A percentile compares a stretch with the other conserved stretches of the same genome.
phyloP scores from a whole-genome alignment of 2,329 filamentous ascomycete species.

The Cytospora schulzeri region DNA sequence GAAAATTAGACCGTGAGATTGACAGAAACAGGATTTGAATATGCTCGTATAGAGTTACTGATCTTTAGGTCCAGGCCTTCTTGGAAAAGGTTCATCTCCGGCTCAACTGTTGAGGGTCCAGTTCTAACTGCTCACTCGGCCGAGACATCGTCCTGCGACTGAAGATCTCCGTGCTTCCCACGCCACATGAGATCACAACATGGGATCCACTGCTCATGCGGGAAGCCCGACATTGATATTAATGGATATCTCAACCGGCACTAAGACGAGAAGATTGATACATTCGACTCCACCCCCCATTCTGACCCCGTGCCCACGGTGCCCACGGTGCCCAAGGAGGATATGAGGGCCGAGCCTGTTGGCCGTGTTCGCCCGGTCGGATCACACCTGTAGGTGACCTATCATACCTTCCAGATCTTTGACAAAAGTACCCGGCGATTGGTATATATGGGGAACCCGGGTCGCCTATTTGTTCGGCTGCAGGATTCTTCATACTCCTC shows the following conservation, averaged over 20 bases:
- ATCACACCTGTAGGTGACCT: background rate
- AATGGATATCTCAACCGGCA: background rate
- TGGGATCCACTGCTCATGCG: background rate
- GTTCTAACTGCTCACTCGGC: background rate
- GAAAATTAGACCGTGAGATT: too few species aligned
- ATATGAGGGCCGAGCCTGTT: background rate
- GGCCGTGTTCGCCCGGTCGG: background rate
- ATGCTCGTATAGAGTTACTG: background rate
- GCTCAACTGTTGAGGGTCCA: background rate
- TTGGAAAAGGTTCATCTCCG: background rate
- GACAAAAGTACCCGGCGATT: background rate
- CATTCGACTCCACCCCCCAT: background rate
- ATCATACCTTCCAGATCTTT: background rate
- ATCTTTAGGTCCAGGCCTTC: too few species aligned
- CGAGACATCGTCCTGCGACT: background rate
- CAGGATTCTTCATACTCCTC: background rate
- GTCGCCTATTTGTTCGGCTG: background rate
- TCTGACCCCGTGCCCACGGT: background rate
- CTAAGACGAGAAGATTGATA: background rate
- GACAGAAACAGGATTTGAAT: background rate
- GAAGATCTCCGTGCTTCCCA: background rate
- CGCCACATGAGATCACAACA: background rate
- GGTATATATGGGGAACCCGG: background rate
- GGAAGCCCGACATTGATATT: background rate
- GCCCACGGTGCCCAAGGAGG: background rate